Base-by-base conservation (phyloP, 2,329 filamentous ascomycete species). In the Ceratocystiopsis minuta region DNA sequence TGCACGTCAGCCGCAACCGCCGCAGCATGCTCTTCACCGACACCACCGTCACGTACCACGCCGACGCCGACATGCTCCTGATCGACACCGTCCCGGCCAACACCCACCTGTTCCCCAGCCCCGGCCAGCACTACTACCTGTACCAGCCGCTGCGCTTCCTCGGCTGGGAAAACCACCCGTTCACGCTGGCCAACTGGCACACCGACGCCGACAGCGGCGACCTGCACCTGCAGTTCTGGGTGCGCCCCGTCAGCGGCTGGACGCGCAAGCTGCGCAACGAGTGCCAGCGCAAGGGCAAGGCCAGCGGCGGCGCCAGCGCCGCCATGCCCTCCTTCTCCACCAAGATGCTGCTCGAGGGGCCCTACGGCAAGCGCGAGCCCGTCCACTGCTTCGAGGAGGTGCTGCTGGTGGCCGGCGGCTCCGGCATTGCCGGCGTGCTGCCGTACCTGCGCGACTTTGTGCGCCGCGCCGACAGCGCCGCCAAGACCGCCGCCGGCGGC, bases 101-200 rank as follows among this genome's bases (percentile, higher is more conserved):
- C 28, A 16, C 20, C 14, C 17, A 36, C 37, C 32, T 49, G 17
- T 34, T 50, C 11, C 57, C 59, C 2, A 45, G 48, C 0, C 57
- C 64, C 0, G 65, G 65, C 0, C 65, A 61, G 0, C 66, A 58
- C 47, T 68, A 64, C 48, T 68, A 65, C 42, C 47, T 68, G 1
- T 60, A 63, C 38, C 53, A 64, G 7, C 55, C 67, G 5, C 55
- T 61, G 38, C 57, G 57, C 17, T 43, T 52, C 13, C 51, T 55
- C 1, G 59, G 58, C 40, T 69, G 66, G 66, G 64, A 69, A 44
- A 67, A 62, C 44, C 66, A 69, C 37, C 66, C 66, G 0, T 69
- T 69, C 40, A 68, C 66, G 0, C 59, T 68, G 12, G 62, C 62
- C 1, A 13, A 24, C 38, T 49, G 42, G 45, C 10, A 10, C 14